These are phyloP conservation scores for Sphagnum tenellum DNA, from an alignment of 225 moss, liverwort and hornwort species.

Conservation along the genomic window DNA sequence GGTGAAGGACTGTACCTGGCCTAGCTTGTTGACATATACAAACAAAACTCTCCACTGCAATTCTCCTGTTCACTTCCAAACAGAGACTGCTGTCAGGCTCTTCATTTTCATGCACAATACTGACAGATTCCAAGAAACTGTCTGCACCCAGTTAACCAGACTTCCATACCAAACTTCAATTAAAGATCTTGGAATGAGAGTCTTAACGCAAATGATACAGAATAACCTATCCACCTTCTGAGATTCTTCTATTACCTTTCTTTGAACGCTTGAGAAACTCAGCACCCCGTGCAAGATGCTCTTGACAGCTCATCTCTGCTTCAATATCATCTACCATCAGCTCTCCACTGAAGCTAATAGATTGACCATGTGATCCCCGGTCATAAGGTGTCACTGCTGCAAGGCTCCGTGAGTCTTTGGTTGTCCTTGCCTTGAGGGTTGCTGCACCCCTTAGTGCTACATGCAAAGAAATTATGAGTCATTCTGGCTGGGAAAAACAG, in stretches of 20 bases:
- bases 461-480: neutral
- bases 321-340: conserved; percentile 53
- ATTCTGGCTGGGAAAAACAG: no score
- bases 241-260: conserved; percentile 19
- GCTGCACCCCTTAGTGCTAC: conserved; percentile 64
- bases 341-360: conserved; percentile 28
- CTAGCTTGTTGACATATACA: conserved; percentile 52
- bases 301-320: conserved; percentile 61
- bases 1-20: conserved; percentile 22
- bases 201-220: no score
- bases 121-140: neutral
- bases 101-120: neutral
- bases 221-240: no score
- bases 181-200: no score
- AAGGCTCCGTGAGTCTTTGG: conserved; percentile 52
- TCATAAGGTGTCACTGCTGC: conserved; percentile 66
- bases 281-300: conserved; percentile 48
- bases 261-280: conserved; percentile 62
- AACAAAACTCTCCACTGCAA: conserved; percentile 63
- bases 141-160: no score
- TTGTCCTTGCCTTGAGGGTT: conserved; percentile 53
- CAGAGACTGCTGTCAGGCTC: neutral
- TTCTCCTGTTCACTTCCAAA: conserved; percentile 28
- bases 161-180: no score
- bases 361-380: conserved; percentile 35